Base-by-base conservation (phyloP, 441 rosid species). In the Aquilaria agallochum region DNA sequence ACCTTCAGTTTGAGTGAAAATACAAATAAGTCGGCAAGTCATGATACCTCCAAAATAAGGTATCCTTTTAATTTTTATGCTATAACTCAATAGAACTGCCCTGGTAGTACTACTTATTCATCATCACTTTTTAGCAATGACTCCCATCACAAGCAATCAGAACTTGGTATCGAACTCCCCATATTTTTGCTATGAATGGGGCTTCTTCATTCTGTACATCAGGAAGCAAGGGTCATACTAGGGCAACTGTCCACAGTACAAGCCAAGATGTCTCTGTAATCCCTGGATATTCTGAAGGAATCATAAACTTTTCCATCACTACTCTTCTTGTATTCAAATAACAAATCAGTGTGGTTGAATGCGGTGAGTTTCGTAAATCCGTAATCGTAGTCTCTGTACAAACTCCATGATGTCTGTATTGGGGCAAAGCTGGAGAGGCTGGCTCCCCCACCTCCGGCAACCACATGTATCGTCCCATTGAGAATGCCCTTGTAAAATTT, bases 361-460 rank as follows among this genome's bases (percentile, higher is more conserved):
- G 95, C 92, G 0, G 95, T 87, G 0, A 88, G 84, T 71, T 89
- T 84, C n/a, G 81, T 72, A 11, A 83, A 92, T 20, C 94, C 98
- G 8, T 86, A 79, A 56, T 92, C 96, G 11, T 70, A 64, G 51
- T 88, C 96, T 73, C 69, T 89, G 58, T 53, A 58, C 32, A 83
- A 56, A 73, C 96, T 89, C 96, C 96, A 92, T 0, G 66, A 72
- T 2, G 92, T 89, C 32, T 74, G 78, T 2, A 85, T 53, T 31
- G 73, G 45, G 4, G 90, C 74, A 58, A 86, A 89, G 33, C 70
- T 72, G 11, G 90, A 71, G 32, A 89, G 84, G 68, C 83, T 52
- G 55, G 96, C 87, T 71, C 97, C 97, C 55, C 80, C 97, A 13
- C 96, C 96, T 11, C 97, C 96, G 3, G 95, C 96, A 53, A 85